phyloP scores from a whole-genome alignment of 345 rosid genomes.

The Anacardium occidentale region DNA sequence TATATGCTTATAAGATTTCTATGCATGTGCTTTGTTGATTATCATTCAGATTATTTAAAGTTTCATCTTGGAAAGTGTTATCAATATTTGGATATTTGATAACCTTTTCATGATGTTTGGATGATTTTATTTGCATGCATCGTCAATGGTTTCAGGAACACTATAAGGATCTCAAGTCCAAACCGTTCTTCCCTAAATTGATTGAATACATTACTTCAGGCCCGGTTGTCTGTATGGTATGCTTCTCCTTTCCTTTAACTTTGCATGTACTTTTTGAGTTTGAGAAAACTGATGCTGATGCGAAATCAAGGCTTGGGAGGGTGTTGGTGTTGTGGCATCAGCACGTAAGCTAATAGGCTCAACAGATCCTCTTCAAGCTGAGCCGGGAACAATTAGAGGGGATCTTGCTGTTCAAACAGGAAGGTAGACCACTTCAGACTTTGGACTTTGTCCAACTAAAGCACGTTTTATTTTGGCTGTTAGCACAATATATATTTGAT shows the following conservation, averaged over 20 bases:
- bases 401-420: slow-evolving; percentile 98
- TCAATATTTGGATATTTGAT: background rate
- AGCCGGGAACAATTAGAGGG: slow-evolving; percentile 96
- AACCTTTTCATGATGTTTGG: background rate
- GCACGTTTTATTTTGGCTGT: background rate
- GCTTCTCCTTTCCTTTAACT: slow-evolving; percentile 14
- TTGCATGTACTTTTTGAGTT: background rate
- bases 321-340: slow-evolving; percentile 92
- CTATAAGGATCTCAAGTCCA: slow-evolving; percentile 83
- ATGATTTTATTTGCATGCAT: background rate
- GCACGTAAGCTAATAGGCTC: slow-evolving; percentile 91
- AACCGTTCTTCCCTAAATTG: slow-evolving; percentile 79
- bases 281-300: slow-evolving; percentile 12
- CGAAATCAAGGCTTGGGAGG: slow-evolving; percentile 82
- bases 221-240: slow-evolving; percentile 95
- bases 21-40: background rate
- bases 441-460: slow-evolving; percentile 1
- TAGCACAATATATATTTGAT: background rate
- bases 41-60: background rate
- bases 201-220: slow-evolving; percentile 89
- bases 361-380: slow-evolving; percentile 95
- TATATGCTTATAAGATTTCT: background rate
- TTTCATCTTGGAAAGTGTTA: background rate
- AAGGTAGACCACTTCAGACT: slow-evolving; percentile 50
- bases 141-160: slow-evolving; percentile 57